Base-by-base conservation (phyloP, 495 filamentous ascomycete genomes). In the Thermothielavioides terrestris region DNA sequence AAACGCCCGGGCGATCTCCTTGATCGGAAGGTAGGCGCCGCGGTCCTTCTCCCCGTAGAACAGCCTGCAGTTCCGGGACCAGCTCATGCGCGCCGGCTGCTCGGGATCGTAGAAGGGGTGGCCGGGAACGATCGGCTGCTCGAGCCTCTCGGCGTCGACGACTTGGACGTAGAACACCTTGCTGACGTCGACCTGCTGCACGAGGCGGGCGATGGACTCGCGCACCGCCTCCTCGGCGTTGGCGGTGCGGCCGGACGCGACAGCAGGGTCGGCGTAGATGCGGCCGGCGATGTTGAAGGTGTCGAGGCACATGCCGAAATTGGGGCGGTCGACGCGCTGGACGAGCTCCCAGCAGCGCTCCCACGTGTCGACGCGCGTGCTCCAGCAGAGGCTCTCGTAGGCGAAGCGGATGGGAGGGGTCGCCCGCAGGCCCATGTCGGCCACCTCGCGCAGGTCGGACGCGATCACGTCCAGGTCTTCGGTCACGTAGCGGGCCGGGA, bases 101-200 rank as follows among this genome's bases (percentile, higher is more conserved):
- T 70, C 77, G 0, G 72, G 53, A 7, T 80, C 68, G 61, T 85
- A 75, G 64, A 80, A 89, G 12, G 74, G 68, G 58, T 90, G 86
- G 7, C 70, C 74, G 28, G 74, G 68, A 4, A 79, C 65, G 4
- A 91, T 66, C 6, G 85, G 85, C 17, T 69, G 57, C 2, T 52
- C 46, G 2, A 89, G 69, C 21, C 77, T 70, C 62, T 86, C 84
- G 12, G 81, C 88, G 53, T 94, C 86, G 9, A 85, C 85, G 27
- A 90, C 73, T 67, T 94, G 87, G 6, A 91, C 75, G 54, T 84
- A 88, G 60, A 88, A 88, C 6, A 94, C 72, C 69, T 89, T 91
- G 31, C 66, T 61, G 4, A 80, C 65, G 42, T 87, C 79, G 31
- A 90, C 73, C 1, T 68, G 68, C 0, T 64, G 52, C 0, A 79